Evolutionary conservation across 108 stramenopile genomes (phyloP), one percentile per base, ranked within the genome.

Genomic region (Schizochytrium sp.): DNA sequence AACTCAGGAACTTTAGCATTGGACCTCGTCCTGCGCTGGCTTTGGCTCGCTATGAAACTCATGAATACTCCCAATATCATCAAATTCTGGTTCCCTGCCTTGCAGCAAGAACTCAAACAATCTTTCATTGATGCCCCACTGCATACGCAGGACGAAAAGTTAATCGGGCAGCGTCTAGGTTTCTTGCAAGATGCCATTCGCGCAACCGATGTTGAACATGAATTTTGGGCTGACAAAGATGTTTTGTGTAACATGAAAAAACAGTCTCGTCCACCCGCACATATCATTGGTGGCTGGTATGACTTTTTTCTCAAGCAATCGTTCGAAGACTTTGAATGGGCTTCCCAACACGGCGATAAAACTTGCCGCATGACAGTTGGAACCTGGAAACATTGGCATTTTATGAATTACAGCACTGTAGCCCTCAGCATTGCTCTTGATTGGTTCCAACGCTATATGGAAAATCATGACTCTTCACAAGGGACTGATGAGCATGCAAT

Each of bases 271-370:
- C 87, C 87, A 17, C 87, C 87, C 8, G 28, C 44, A 2, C 87
- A 87, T 58, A 87, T 87, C 57, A 59, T 87, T 1, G 56, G 57
- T 28, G 87, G 87, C 41, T 87, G 87, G 87, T 87, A 87, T 58
- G 87, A 87, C 3, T 87, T 87, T 41, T 87, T 87, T 41, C 87
- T 87, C 76, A 83, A 83, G 28, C 47, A 55, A 10, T 83, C 76
- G 13, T 83, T 83, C 47, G 76, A 83, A 53, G 76, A 83, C 53
- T 83, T 19, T 28, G 76, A 55, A n/a, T 38, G 53, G 28, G 76
- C 28, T 10, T 5, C 53, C 10, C 45, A 5, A 2, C n/a, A 49
- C 12, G 64, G 64, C 64, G 53, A 83, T 10, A 17, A 40, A n/a
- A 28, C 40, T n/a, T 83, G 76, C 76, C 10, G n/a, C 28, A 83